Conservation (phyloP, 1,284 basidiomycete genomes). For the Sporisorium reilianum region DNA sequence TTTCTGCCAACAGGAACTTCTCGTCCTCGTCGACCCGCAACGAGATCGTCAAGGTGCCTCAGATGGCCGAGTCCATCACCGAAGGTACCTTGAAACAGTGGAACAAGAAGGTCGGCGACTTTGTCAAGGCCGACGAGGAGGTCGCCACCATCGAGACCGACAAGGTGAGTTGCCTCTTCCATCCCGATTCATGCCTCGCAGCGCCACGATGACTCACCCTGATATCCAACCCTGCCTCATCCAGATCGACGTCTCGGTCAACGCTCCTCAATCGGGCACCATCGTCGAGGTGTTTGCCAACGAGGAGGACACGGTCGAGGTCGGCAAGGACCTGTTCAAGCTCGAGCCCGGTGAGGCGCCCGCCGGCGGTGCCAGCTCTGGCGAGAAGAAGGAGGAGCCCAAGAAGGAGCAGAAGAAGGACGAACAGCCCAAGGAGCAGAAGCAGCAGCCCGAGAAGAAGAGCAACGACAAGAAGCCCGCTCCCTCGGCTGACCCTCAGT, state of each 20-base stretch:
- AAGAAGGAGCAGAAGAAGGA: slow-evolving; percentile 62
- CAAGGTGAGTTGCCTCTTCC: slow-evolving; percentile 77
- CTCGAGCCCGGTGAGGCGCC: slow-evolving; percentile 80
- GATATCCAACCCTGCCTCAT: neutral
- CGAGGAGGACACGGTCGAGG: slow-evolving; percentile 93
- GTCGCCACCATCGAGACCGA: slow-evolving; percentile 98
- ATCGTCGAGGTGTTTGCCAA: slow-evolving; percentile 87
- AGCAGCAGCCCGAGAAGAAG: slow-evolving; percentile 67
- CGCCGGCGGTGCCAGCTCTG: slow-evolving; percentile 73
- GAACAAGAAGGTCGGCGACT: slow-evolving; percentile 93
- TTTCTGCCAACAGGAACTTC: slow-evolving; percentile 29
- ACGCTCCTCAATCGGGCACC: slow-evolving; percentile 88
- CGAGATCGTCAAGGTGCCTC: slow-evolving; percentile 92
- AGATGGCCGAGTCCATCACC: slow-evolving; percentile 99
- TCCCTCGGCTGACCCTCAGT: slow-evolving; percentile 31
- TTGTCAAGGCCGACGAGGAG: slow-evolving; percentile 91
- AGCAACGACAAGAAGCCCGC: slow-evolving; percentile 69
- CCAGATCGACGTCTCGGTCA: slow-evolving; percentile 97
- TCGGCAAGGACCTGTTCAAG: slow-evolving; percentile 93
- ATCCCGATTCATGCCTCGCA: neutral
- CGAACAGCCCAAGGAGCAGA: slow-evolving; percentile 58
- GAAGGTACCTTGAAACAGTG: slow-evolving; percentile 97
- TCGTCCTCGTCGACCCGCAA: slow-evolving; percentile 49
- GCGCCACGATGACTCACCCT: too few species aligned
- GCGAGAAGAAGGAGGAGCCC: slow-evolving; percentile 70